These are phyloP conservation scores for Podospora pseudopauciseta DNA, from an alignment of 495 filamentous ascomycete species.

Conservation along the genomic window DNA sequence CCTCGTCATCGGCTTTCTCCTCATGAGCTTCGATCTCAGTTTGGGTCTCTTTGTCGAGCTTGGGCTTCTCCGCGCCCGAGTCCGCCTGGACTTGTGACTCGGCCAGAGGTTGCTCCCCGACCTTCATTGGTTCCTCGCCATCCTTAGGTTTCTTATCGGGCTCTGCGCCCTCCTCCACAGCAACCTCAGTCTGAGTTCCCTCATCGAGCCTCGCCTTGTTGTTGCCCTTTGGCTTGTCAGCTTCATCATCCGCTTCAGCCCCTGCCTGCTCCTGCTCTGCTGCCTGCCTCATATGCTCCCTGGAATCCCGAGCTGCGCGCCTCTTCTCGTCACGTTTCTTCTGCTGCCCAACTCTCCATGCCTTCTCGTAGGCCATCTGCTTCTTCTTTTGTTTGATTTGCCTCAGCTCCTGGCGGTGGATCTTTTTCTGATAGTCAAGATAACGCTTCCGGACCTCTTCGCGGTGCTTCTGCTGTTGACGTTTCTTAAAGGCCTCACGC, in stretches of 20 bases:
- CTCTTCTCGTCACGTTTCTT: slow-evolving; percentile 29
- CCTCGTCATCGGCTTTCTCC: neutral
- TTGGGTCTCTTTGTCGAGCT: neutral
- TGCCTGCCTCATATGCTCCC: slow-evolving; percentile 3
- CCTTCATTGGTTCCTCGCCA: neutral
- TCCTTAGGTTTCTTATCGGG: neutral
- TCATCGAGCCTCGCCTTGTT: neutral
- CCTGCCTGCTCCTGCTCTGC: neutral
- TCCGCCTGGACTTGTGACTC: neutral
- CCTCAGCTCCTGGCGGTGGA: slow-evolving; percentile 15
- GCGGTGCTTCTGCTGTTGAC: slow-evolving; percentile 49
- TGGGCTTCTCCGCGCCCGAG: neutral
- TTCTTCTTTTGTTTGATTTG: slow-evolving; percentile 28
- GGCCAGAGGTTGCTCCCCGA: neutral
- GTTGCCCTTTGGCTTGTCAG: neutral
- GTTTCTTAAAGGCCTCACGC: slow-evolving; percentile 38
- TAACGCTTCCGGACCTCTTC: slow-evolving; percentile 33
- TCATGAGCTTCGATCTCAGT: neutral
- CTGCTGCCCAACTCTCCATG: slow-evolving; percentile 19
- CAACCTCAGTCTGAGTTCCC: neutral
- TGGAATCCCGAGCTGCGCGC: slow-evolving; percentile 27
- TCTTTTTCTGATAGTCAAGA: slow-evolving; percentile 8
- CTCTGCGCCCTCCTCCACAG: neutral
- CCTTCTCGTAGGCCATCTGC: slow-evolving; percentile 30
- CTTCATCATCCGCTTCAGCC: neutral